Conservation (phyloP, 1,284 basidiomycete species). For the Acaromyces ingoldii region DNA sequence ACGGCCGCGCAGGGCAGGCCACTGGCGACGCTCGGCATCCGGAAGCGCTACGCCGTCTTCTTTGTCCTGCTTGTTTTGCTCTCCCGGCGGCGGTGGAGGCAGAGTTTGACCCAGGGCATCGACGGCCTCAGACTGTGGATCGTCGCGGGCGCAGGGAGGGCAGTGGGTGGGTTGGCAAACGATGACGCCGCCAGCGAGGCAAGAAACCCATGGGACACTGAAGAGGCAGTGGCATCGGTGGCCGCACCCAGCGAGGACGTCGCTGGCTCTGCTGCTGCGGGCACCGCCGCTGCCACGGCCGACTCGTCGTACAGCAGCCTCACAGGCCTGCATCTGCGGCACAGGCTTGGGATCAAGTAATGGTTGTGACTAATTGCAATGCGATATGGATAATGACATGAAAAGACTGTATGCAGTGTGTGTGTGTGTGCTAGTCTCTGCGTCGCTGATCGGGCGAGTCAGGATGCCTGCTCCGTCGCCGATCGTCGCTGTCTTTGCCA, state of each 20-base stretch:
- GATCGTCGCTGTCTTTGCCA: too few species aligned
- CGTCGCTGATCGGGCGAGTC: background rate
- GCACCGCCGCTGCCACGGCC: background rate
- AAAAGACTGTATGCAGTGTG: too few species aligned
- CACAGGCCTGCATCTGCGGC: conserved; percentile 20
- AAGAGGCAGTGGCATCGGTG: too few species aligned
- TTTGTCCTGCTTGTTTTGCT: conserved; percentile 5
- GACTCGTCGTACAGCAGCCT: background rate
- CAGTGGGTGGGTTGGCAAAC: too few species aligned
- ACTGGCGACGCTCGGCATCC: background rate
- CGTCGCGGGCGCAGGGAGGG: conserved; percentile 8
- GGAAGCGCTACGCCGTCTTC: background rate
- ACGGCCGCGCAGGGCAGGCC: background rate
- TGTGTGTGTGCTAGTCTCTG: conserved; percentile 1
- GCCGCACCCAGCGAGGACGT: background rate
- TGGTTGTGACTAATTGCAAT: background rate
- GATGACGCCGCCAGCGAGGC: too few species aligned
- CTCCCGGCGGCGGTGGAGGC: background rate
- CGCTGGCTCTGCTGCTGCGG: background rate
- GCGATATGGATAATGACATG: too few species aligned
- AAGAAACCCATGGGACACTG: too few species aligned
- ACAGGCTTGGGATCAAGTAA: conserved; percentile 9
- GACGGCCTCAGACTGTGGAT: background rate
- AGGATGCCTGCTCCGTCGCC: background rate
- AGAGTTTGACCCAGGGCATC: background rate